A percentile compares a stretch with the other conserved stretches of the same genome.
phyloP scores from a whole-genome alignment of 805 yeast genomes.

The Zygosaccharomyces bisporus region DNA sequence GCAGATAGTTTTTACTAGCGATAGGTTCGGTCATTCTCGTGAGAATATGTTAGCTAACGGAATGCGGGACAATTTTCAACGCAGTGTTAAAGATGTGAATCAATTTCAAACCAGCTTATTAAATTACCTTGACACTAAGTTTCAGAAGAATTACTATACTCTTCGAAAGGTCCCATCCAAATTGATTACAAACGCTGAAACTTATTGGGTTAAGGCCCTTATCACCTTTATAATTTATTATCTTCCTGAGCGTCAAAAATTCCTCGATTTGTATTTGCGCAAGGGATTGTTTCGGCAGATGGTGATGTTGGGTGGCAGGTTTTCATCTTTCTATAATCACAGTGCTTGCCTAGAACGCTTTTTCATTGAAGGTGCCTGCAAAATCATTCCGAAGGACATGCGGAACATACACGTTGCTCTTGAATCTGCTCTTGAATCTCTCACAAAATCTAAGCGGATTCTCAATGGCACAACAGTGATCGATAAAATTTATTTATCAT shows the following conservation, averaged over 20 bases:
- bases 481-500: conserved; percentile 3
- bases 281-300: conserved; percentile 14
- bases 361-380: conserved; percentile 6
- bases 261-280: conserved; percentile 11
- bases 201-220: conserved; percentile 9
- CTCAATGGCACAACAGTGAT: background rate
- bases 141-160: conserved; percentile 8
- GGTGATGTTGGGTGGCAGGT: conserved; percentile 12
- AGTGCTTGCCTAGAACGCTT: conserved; percentile 10
- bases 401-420: background rate
- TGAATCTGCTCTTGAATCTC: background rate
- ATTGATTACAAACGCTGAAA: background rate
- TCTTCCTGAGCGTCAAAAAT: conserved; percentile 15
- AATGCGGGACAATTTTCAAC: conserved; percentile 5
- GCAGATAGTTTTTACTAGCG: conserved; percentile 1
- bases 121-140: conserved; percentile 8
- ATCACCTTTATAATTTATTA: conserved; percentile 11
- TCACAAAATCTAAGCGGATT: background rate
- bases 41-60: background rate
- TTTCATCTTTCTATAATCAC: conserved; percentile 7
- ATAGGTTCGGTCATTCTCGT: background rate
- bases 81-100: conserved; percentile 2
- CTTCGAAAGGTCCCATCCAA: background rate
- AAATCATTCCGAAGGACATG: conserved; percentile 1
- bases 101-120: conserved; percentile 11